Evolutionary conservation across 1,139 yeast genomes (phyloP), one percentile per base, ranked within the genome.

Genomic region (Scheffersomyces parashehatae): DNA sequence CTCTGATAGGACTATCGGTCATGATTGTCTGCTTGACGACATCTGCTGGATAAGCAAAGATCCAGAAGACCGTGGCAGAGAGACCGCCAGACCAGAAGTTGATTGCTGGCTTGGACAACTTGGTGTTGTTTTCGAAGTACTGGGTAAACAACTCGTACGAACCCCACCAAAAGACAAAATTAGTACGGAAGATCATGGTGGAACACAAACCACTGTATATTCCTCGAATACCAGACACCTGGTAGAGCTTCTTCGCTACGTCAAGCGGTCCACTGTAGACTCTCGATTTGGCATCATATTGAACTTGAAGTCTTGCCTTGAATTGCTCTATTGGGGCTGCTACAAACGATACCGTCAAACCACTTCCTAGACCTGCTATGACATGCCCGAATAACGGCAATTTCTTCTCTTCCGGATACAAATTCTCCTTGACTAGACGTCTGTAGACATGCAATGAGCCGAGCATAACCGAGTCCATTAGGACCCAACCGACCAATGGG

Each of bases 161-260:
- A 2, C 96, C 96, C 97, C 97, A 90, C 95, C 96, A 89, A 49
- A 88, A 88, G 35, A 88, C 74, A 59, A 90, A 90, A 65, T 88
- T 88, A 0, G 96, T 83, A 58, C 97, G 75, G 68, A 90, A 90
- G 11, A 90, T 75, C 86, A 89, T 82, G 0, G 97, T 90, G 10
- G 96, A 83, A n/a, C 83, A 64, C 40, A 90, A 71, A 5, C 96
- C 97, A 53, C 86, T 82, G 62, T 87, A 89, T 12, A 89, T 71
- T 0, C 91, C 86, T 50, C 81, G 64, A n/a, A 85, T 65, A 4
- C 96, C 96, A 28, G 79, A 77, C 46, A 69, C 74, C 52, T 67
- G 70, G 63, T 77, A 79, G 47, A 76, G 71, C 60, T 79, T 77
- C 35, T 57, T 45, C 44, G 77, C 77, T 54, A 91, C 91, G 59